phyloP scores from a whole-genome alignment of 768 basidiomycete genomes.

The Dioszegia aurantiaca region DNA sequence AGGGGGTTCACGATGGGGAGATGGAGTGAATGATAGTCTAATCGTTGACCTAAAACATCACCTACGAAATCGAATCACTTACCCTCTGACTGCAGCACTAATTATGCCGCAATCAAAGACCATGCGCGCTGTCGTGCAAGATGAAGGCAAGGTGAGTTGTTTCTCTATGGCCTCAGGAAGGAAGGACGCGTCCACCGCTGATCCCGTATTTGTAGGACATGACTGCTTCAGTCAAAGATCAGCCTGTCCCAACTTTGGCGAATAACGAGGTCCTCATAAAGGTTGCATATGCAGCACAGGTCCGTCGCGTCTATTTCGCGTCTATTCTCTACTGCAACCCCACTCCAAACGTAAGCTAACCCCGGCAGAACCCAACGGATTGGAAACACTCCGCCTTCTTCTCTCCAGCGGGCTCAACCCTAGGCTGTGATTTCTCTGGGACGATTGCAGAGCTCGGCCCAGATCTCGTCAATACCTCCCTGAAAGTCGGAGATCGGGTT shows the following conservation, averaged over 20 bases:
- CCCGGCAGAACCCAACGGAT: constrained; percentile 37
- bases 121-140: constrained; percentile 34
- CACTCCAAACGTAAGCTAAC: neutral
- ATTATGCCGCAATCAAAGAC: no score
- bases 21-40: no score
- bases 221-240: constrained; percentile 25
- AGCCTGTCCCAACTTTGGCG: constrained; percentile 25
- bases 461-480: neutral
- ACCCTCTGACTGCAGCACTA: no score
- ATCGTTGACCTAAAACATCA: no score
- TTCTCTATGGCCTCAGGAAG: no score
- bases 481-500: constrained; percentile 36
- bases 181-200: no score
- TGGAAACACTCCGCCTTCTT: constrained; percentile 37
- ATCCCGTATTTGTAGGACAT: constrained; percentile 20
- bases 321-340: neutral
- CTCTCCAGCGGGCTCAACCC: constrained; percentile 25
- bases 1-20: no score
- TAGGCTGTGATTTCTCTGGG: constrained; percentile 42
- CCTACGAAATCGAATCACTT: no score
- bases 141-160: constrained; percentile 21
- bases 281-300: constrained; percentile 34
- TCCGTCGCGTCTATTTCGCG: constrained; percentile 12
- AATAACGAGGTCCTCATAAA: constrained; percentile 42
- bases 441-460: constrained; percentile 30